These are phyloP conservation scores for Nicotiana attenuata DNA, from an alignment of 257 asterid species.

Conservation along the genomic window DNA sequence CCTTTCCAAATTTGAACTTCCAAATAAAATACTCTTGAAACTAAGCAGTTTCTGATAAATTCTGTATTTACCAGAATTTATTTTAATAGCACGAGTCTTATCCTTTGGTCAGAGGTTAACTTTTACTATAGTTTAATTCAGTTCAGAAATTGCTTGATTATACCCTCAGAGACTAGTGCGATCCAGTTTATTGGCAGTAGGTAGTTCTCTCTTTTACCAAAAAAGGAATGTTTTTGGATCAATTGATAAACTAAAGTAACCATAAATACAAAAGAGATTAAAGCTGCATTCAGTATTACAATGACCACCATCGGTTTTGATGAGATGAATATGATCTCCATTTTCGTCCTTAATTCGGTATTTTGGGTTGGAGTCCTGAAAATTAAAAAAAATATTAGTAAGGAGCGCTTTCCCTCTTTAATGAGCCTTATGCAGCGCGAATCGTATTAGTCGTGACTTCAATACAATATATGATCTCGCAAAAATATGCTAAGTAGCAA, in stretches of 20 bases:
- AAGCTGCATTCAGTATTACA: neutral
- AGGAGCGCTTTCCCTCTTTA: no score
- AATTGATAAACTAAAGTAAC: neutral
- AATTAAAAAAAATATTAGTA: no score
- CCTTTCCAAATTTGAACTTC: constrained; percentile 2
- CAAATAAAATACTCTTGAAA: neutral
- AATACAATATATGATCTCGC: no score
- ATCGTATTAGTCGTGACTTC: no score
- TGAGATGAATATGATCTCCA: no score
- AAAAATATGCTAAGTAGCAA: no score
- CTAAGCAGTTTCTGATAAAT: neutral
- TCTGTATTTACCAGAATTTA: neutral
- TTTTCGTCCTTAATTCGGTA: no score
- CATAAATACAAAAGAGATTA: neutral
- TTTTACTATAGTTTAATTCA: neutral
- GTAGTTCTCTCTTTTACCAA: neutral
- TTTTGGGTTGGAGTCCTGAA: no score
- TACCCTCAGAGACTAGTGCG: neutral
- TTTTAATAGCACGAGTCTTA: neutral
- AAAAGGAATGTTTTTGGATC: neutral
- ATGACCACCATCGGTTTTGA: neutral
- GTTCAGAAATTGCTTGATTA: neutral
- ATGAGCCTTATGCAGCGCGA: no score
- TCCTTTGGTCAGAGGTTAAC: neutral
- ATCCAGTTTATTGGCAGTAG: neutral